Conservation (phyloP, 768 basidiomycete genomes). For the Xerocomus potaroensis region DNA sequence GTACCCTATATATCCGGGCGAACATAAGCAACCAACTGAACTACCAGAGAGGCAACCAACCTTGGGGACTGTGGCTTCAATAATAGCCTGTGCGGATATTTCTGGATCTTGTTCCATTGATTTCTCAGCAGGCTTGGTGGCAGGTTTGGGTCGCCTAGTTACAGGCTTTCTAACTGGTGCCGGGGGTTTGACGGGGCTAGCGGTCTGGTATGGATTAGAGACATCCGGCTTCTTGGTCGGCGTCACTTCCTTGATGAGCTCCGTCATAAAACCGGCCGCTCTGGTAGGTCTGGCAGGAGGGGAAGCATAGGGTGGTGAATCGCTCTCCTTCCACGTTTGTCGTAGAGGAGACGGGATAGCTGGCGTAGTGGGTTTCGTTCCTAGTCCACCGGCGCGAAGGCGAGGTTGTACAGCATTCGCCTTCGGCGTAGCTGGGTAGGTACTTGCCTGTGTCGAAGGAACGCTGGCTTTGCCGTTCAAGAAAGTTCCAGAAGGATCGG, state of each 20-base stretch:
- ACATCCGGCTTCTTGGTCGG: slow-evolving; percentile 63
- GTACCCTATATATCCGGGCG: slow-evolving; percentile 49
- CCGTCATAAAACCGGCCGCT: slow-evolving; percentile 64
- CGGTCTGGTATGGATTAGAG: slow-evolving; percentile 74
- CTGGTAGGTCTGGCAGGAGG: slow-evolving; percentile 45
- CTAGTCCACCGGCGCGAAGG: slow-evolving; percentile 38
- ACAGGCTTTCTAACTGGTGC: slow-evolving; percentile 39
- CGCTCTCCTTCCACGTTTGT: slow-evolving; percentile 59
- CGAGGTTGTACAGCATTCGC: slow-evolving; percentile 28
- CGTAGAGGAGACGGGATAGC: slow-evolving; percentile 70
- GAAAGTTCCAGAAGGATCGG: slow-evolving; percentile 24
- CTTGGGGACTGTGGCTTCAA: slow-evolving; percentile 76
- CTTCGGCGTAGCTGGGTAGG: slow-evolving; percentile 25
- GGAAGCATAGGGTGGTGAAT: slow-evolving; percentile 35
- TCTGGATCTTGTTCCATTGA: slow-evolving; percentile 27
- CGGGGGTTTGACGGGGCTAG: slow-evolving; percentile 57
- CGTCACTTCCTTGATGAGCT: slow-evolving; percentile 66
- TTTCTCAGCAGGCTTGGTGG: slow-evolving; percentile 34
- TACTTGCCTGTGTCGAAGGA: slow-evolving; percentile 22
- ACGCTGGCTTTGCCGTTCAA: slow-evolving; percentile 23
- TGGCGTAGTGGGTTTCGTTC: slow-evolving; percentile 54
- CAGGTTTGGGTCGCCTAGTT: slow-evolving; percentile 35
- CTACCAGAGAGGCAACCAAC: slow-evolving; percentile 32
- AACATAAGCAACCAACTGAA: slow-evolving; percentile 8
- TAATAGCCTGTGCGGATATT: slow-evolving; percentile 59